Evolutionary conservation across 495 filamentous ascomycete species (phyloP), one percentile per base, ranked within the genome.

Genomic region (Penicillium alfredii): DNA sequence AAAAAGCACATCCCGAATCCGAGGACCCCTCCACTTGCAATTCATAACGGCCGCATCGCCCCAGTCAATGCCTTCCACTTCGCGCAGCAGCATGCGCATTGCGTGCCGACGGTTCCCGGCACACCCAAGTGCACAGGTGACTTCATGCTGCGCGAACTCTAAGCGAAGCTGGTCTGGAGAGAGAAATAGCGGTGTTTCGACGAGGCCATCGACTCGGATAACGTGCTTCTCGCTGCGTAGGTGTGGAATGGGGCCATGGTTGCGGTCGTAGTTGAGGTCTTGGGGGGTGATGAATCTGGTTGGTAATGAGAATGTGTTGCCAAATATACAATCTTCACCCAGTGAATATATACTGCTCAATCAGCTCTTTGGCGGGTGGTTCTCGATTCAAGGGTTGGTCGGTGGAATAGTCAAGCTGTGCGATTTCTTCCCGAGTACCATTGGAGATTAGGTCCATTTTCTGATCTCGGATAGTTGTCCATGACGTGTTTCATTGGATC

Each of bases 51-150:
- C 78, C 19, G 67, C 76, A 36, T 80, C 76, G 18, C 64, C 65
- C 78, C 78, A 82, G 43, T 82, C 75, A 27, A 82, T 73, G 0
- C 78, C 78, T 33, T 71, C 52, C 16, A 80, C 76, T 50, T 80
- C 77, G 43, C 73, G 73, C 4, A 81, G 48, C 30, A 71, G 49
- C 0, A 74, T 80, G 12, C 77, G 72, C 78, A 81, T 81, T 13
- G 75, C 77, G 41, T 80, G 76, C 2, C 78, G 71, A 4, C 78
- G 60, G 43, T 82, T 81, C 14, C 78, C 78, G 10, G 78, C 78
- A 33, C 78, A 82, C 57, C 79, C 73, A 0, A 82, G 60, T 11
- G 74, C 72, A 38, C 69, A 70, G 4, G 71, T 58, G 6, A 82
- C 68, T 33, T 64, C 58, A 32, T 79, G 66, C 35, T 80, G 77